Evolutionary conservation across 148 eudicot species (phyloP).

Genomic region (Vaccinium macrocarpon): DNA sequence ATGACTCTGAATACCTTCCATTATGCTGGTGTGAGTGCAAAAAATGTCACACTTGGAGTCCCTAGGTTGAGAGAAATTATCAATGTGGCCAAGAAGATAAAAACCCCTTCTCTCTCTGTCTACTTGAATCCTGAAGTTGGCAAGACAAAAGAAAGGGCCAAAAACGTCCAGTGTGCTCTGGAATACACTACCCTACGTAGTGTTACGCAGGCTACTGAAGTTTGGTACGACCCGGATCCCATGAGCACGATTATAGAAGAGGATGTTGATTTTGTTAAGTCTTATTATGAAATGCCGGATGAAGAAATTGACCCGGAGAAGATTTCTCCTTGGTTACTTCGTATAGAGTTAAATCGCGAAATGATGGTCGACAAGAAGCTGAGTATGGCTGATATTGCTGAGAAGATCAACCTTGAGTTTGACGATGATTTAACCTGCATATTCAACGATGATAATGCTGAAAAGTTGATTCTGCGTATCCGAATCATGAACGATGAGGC

Average conservation of each 20-base stretch:
- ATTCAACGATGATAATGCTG: slow-evolving; percentile 95
- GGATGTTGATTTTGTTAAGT: slow-evolving; percentile 90
- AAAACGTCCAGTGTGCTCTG: slow-evolving; percentile 88
- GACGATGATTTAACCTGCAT: slow-evolving; percentile 91
- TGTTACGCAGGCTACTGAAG: slow-evolving; percentile 98
- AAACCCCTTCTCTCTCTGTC: slow-evolving; percentile 95
- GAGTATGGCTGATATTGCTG: slow-evolving; percentile 98
- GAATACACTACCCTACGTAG: slow-evolving; percentile 93
- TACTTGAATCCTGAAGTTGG: slow-evolving; percentile 75
- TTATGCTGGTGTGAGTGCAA: slow-evolving; percentile 99
- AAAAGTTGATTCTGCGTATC: slow-evolving; percentile 88
- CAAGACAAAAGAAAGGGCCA: slow-evolving; percentile 83
- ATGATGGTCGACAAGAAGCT: slow-evolving; percentile 99
- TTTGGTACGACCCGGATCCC: slow-evolving; percentile 98
- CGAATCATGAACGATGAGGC: slow-evolving; percentile 97
- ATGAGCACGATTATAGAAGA: slow-evolving; percentile 90
- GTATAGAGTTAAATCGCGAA: slow-evolving; percentile 90
- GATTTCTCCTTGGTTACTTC: slow-evolving; percentile 98
- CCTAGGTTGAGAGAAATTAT: slow-evolving; percentile 98
- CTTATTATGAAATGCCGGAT: slow-evolving; percentile 98
- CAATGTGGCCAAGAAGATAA: slow-evolving; percentile 95
- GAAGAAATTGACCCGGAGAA: slow-evolving; percentile 92
- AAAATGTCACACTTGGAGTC: slow-evolving; percentile 98
- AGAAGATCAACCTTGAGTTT: slow-evolving; percentile 88
- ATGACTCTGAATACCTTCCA: slow-evolving; percentile 98